phyloP scores from a whole-genome alignment of 306 rosid species.

The Cucumis melo region DNA sequence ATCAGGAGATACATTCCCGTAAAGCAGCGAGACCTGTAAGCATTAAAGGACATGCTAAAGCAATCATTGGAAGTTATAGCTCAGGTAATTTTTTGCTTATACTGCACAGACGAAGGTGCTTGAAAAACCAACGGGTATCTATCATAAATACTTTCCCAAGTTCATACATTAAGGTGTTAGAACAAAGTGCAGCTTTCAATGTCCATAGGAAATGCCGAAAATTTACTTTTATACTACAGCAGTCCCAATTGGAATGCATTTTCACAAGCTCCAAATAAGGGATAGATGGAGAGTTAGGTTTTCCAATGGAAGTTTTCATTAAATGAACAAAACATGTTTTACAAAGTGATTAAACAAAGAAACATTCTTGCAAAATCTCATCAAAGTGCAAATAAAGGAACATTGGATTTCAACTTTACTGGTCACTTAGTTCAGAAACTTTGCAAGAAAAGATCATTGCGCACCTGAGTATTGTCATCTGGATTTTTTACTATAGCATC shows the following conservation, averaged over 20 bases:
- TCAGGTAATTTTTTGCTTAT: neutral
- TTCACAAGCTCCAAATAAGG: neutral
- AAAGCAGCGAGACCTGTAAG: constrained; percentile 68
- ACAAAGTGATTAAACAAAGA: neutral
- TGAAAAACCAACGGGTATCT: neutral
- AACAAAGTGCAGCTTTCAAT: neutral
- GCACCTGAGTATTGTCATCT: constrained; percentile 80
- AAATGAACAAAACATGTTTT: neutral
- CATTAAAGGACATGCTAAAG: constrained; percentile 21
- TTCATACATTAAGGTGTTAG: neutral
- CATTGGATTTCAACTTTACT: neutral
- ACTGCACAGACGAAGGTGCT: neutral
- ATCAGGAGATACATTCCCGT: constrained; percentile 79
- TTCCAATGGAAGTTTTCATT: neutral
- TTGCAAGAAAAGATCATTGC: constrained; percentile 14
- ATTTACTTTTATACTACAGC: neutral
- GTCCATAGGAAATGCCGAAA: neutral
- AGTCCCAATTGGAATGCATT: neutral
- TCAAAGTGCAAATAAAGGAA: neutral
- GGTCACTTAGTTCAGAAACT: neutral
- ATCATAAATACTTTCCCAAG: neutral
- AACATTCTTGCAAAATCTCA: neutral
- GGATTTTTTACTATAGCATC: constrained; percentile 92
- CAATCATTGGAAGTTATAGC: neutral
- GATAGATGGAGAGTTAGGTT: neutral